Evolutionary conservation across 805 yeast species (phyloP).

Genomic region (Saccharomycopsis vini): DNA sequence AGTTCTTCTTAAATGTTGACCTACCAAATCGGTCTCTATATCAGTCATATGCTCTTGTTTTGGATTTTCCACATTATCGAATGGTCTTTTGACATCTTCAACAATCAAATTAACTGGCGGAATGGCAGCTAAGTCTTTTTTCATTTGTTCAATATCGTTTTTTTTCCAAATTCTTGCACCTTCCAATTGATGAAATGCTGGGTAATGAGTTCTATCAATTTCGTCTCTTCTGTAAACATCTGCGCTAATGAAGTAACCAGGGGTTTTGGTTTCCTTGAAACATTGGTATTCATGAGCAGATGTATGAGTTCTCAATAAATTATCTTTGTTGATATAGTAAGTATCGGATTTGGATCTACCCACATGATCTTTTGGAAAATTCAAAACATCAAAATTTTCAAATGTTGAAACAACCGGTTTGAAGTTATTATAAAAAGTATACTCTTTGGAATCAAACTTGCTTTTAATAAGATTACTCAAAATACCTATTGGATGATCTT

Average conservation of each 20-base stretch:
- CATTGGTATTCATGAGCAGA: constrained; percentile 94
- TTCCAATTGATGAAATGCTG: constrained; percentile 96
- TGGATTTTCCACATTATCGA: constrained; percentile 54
- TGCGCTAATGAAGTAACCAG: constrained; percentile 88
- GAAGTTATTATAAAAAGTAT: constrained; percentile 72
- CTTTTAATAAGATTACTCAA: constrained; percentile 64
- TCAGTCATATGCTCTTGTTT: constrained; percentile 71
- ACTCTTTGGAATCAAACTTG: constrained; percentile 56
- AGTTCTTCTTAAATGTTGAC: constrained; percentile 76
- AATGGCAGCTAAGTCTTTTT: constrained; percentile 31
- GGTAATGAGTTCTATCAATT: constrained; percentile 91
- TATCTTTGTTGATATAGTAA: constrained; percentile 69
- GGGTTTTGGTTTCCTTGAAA: constrained; percentile 41
- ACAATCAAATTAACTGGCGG: constrained; percentile 53
- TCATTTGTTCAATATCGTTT: constrained; percentile 38
- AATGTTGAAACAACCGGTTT: constrained; percentile 72
- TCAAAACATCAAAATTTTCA: constrained; percentile 87
- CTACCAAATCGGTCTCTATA: constrained; percentile 57
- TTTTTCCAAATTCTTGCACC: constrained; percentile 85
- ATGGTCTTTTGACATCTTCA: constrained; percentile 59
- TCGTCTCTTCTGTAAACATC: constrained; percentile 96
- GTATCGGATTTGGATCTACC: constrained; percentile 92
- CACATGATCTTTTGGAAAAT: constrained; percentile 87
- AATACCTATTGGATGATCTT: constrained; percentile 85
- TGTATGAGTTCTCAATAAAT: constrained; percentile 83